These are phyloP conservation scores for Fusarium protoensiforme DNA, from an alignment of 2,329 filamentous ascomycete species.

Conservation along the genomic window DNA sequence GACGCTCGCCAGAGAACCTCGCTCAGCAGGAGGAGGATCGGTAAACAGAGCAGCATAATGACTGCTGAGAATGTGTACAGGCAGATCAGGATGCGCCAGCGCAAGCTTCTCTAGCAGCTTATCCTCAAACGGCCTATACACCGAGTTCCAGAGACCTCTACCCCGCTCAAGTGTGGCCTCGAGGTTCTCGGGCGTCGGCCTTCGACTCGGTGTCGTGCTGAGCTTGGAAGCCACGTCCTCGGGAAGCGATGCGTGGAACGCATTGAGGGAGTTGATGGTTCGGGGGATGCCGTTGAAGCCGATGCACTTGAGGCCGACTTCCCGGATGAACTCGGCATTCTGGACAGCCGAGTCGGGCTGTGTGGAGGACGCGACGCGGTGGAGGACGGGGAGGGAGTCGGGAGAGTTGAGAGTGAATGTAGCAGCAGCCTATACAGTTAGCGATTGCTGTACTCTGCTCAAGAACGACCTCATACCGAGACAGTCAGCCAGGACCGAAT, in stretches of 20 bases:
- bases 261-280: conserved; percentile 83
- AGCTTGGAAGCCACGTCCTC: conserved; percentile 63
- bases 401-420: conserved; percentile 91
- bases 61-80: conserved; percentile 79
- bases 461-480: conserved; percentile 58
- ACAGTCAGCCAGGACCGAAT: conserved; percentile 73
- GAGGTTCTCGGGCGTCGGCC: conserved; percentile 64
- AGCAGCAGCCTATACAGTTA: conserved; percentile 71
- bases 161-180: conserved; percentile 67
- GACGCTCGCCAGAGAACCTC: conserved; percentile 62
- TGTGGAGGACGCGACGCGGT: conserved; percentile 57
- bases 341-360: conserved; percentile 48
- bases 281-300: conserved; percentile 86
- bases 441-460: not conserved
- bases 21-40: conserved; percentile 65
- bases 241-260: conserved; percentile 74
- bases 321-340: conserved; percentile 77
- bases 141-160: conserved; percentile 75
- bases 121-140: conserved; percentile 79
- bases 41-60: conserved; percentile 81
- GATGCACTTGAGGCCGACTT: conserved; percentile 81
- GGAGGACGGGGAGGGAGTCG: conserved; percentile 74
- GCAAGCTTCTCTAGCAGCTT: conserved; percentile 79
- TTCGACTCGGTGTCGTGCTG: conserved; percentile 66
- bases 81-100: conserved; percentile 82